Base-by-base conservation (phyloP, 306 rosid genomes). In the Ochetophila trinervis region DNA sequence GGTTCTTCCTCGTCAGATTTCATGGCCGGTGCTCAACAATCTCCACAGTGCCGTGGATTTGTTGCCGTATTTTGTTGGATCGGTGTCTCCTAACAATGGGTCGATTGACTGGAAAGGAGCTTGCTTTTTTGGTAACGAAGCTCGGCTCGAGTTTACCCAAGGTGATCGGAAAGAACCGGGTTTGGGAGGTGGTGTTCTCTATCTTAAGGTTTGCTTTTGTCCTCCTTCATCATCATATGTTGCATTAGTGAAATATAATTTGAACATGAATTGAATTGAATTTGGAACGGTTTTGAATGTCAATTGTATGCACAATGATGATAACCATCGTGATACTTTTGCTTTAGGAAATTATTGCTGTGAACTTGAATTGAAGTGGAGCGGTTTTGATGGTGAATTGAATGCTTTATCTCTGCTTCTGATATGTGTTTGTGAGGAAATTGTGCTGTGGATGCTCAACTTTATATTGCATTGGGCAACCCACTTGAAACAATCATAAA, bases 11-110 rank as follows among this genome's bases (percentile, higher is more conserved):
- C 88, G 56, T 20, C 82, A 82, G 60, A 79, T 93, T 9, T 87
- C 98, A 32, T 93, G 98, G 98, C 97, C 98, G 32, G 91, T 93
- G 42, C 94, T 93, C 40, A 87, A 93, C 71, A 93, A 73, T 48
- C 48, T 93, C 68, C 97, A 93, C 72, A 82, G 87, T 72, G 95
- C 98, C 35, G 97, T 81, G 64, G 98, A 93, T 77, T 86, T 93
- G 91, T 76, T 93, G 67, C 98, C 98, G 12, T 75, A 82, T 34
- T 89, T 85, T 57, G 88, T 93, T 47, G 98, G 94, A 14, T 84
- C 98, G 17, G 91, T 89, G 48, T 76, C 87, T 37, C 91, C 98
- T 2, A 11, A 57, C 14, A 93, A 93, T 63, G 82, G 69, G 4
- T 65, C 95, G 2, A 52, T 87, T 53, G 70, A 69, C 60, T 93